A percentile compares a stretch with the other conserved stretches of the same genome.
phyloP scores from a whole-genome alignment of 495 filamentous ascomycete species.

The Aspergillus bertholletiae region DNA sequence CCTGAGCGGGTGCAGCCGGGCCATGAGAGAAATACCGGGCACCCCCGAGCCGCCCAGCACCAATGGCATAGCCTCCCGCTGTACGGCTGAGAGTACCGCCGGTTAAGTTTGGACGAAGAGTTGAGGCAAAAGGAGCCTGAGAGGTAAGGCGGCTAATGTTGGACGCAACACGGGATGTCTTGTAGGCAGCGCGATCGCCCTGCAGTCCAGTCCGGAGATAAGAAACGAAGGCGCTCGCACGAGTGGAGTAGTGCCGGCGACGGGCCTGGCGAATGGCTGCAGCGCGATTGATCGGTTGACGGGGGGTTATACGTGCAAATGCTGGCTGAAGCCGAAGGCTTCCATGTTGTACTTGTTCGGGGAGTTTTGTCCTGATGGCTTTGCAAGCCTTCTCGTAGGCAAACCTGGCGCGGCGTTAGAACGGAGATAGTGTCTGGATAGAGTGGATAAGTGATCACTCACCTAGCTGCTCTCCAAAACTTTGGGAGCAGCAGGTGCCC shows the following conservation, averaged over 20 bases:
- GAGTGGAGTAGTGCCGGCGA: slow-evolving; percentile 70
- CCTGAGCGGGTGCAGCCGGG: slow-evolving; percentile 78
- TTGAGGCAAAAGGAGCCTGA: slow-evolving; percentile 83
- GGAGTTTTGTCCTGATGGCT: slow-evolving; percentile 59
- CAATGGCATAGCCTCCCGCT: slow-evolving; percentile 79
- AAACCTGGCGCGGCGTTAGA: slow-evolving; percentile 42
- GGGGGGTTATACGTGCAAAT: slow-evolving; percentile 50
- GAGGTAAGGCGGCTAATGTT: slow-evolving; percentile 63
- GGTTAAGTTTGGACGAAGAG: slow-evolving; percentile 87
- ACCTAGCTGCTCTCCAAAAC: slow-evolving; percentile 64
- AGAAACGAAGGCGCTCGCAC: slow-evolving; percentile 60
- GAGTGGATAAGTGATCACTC: slow-evolving; percentile 20
- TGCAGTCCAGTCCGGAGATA: slow-evolving; percentile 49
- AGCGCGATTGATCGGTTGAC: slow-evolving; percentile 68
- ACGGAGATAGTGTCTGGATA: slow-evolving; percentile 9
- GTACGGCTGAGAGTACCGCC: slow-evolving; percentile 82
- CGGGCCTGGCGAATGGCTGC: slow-evolving; percentile 72
- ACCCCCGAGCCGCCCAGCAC: slow-evolving; percentile 65
- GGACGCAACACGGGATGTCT: slow-evolving; percentile 60
- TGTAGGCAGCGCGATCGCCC: slow-evolving; percentile 61
- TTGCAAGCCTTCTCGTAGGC: slow-evolving; percentile 62
- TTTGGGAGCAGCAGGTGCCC: slow-evolving; percentile 71
- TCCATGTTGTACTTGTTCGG: slow-evolving; percentile 44
- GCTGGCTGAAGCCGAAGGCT: slow-evolving; percentile 46
- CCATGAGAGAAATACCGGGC: slow-evolving; percentile 87